Base-by-base conservation (phyloP, 2,329 filamentous ascomycete species). In the Thelonectria rubi region DNA sequence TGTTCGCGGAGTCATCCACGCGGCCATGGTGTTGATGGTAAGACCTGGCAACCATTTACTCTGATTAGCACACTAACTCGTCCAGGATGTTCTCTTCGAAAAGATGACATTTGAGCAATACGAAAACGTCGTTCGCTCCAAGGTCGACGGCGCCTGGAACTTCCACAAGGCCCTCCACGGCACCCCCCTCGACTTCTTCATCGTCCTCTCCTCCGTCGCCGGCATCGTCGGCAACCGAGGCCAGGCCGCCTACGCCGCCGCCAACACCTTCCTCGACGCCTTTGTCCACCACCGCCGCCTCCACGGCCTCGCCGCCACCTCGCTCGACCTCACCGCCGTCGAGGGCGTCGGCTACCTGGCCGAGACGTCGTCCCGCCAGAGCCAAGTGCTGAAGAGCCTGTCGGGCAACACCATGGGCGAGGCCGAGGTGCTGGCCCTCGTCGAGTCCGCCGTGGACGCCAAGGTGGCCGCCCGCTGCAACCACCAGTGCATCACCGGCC, bases 121-220 rank as follows among this genome's bases (percentile, higher is more conserved):
- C 65, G 75, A 74, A 10, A 72, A 76, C 2, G 82, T 84, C 39
- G 78, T 84, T 40, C 75, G 79, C 45, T 81, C 82, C 64, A 88
- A 87, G 70, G 80, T 84, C 0, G 74, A 80, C 7, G 84, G 82
- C 6, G 82, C 80, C 2, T 83, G 81, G 79, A 86, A 87, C 69
- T 77, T 86, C 53, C 83, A 87, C 69, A 74, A 80, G 18, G 54
- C 54, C 17, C 54, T 62, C 8, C 26, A 39, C 2, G 43, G 14
- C 6, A 52, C 43, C 0, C 20, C 54, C 74, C 46, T 84, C 1
- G 81, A 84, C 70, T 86, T 87, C 75, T 86, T 86, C 72, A 74
- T 84, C n/a, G 78, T 80, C 32, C 79, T 84, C 17, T 86, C 84
- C 0, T 83, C 82, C 1, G 79, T 81, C 0, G 80, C 82, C 3